Conservation (phyloP, 2,329 filamentous ascomycete genomes). For the Colletotrichum australisinense region DNA sequence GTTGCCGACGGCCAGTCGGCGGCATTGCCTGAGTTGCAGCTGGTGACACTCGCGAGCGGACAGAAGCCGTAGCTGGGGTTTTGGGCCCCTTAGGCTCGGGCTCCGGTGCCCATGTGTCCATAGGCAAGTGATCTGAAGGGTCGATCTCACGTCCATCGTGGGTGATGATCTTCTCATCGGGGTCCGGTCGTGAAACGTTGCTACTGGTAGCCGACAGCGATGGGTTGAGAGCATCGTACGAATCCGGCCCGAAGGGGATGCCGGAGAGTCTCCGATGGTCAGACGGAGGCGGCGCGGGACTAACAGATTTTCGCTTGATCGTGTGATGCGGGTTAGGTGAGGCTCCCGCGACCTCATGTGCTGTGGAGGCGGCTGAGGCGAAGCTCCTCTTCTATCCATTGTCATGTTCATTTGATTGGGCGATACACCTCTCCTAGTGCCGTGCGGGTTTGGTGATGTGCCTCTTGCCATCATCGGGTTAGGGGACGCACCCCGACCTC, state of each 20-base stretch:
- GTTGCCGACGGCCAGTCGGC: constrained; percentile 60
- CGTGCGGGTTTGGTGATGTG: constrained; percentile 40
- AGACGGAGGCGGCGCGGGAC: constrained; percentile 69
- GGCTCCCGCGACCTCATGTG: constrained; percentile 53
- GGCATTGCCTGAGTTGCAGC: constrained; percentile 66
- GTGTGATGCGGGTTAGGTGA: constrained; percentile 62
- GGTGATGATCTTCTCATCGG: constrained; percentile 77
- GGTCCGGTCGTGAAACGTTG: constrained; percentile 49
- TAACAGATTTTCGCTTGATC: constrained; percentile 79
- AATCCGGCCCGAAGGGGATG: constrained; percentile 80
- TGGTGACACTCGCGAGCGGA: constrained; percentile 54
- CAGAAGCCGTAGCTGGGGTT: constrained; percentile 41
- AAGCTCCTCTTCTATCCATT: constrained; percentile 40
- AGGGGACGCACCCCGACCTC: constrained; percentile 18
- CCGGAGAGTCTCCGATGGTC: constrained; percentile 66
- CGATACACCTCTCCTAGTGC: constrained; percentile 50
- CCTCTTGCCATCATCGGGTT: constrained; percentile 57
- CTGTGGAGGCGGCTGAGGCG: constrained; percentile 42
- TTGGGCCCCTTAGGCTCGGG: constrained; percentile 64
- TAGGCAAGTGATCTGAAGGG: constrained; percentile 82
- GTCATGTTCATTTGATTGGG: constrained; percentile 53
- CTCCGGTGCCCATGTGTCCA: constrained; percentile 82
- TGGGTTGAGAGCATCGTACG: constrained; percentile 80
- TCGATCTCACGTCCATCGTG: constrained; percentile 82
- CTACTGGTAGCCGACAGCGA: constrained; percentile 45